These are phyloP conservation scores for Neoboletus brunneissimus DNA, from an alignment of 768 basidiomycete species.

Conservation along the genomic window DNA sequence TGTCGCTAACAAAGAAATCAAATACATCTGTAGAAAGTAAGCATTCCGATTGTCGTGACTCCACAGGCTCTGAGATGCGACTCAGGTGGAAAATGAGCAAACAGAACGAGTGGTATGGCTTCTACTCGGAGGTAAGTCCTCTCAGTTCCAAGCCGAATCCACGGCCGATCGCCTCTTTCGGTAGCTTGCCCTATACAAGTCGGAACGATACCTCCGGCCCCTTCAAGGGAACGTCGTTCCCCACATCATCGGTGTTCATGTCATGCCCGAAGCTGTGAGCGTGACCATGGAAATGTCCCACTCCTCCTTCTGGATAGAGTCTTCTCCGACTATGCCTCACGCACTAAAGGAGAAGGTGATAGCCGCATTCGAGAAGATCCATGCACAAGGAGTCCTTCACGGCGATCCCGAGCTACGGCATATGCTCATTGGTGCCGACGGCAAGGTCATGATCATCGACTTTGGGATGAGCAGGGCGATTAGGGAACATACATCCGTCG, in stretches of 20 bases:
- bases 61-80: slow-evolving; percentile 1
- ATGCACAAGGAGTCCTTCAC: slow-evolving; percentile 47
- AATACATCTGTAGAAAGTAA: slow-evolving; percentile 39
- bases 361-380: slow-evolving; percentile 47
- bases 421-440: slow-evolving; percentile 55
- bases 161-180: slow-evolving; percentile 4
- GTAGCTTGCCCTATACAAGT: slow-evolving; percentile 53
- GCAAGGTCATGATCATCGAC: slow-evolving; percentile 52
- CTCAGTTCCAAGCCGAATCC: slow-evolving; percentile 14
- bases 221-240: slow-evolving; percentile 56
- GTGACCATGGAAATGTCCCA: slow-evolving; percentile 55
- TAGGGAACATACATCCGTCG: slow-evolving; percentile 30
- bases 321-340: slow-evolving; percentile 54
- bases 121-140: slow-evolving; percentile 37
- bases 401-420: slow-evolving; percentile 48
- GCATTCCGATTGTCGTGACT: background rate
- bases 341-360: slow-evolving; percentile 52
- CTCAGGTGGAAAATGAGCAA: slow-evolving; percentile 34
- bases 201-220: slow-evolving; percentile 41
- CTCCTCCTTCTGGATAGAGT: slow-evolving; percentile 58
- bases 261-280: slow-evolving; percentile 37
- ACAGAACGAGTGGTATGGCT: slow-evolving; percentile 37
- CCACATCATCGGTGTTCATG: slow-evolving; percentile 48
- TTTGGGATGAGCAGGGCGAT: slow-evolving; percentile 43
- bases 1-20: slow-evolving; percentile 27